Conservation (phyloP, 2,329 filamentous ascomycete species). For the Albifimbria verrucaria region DNA sequence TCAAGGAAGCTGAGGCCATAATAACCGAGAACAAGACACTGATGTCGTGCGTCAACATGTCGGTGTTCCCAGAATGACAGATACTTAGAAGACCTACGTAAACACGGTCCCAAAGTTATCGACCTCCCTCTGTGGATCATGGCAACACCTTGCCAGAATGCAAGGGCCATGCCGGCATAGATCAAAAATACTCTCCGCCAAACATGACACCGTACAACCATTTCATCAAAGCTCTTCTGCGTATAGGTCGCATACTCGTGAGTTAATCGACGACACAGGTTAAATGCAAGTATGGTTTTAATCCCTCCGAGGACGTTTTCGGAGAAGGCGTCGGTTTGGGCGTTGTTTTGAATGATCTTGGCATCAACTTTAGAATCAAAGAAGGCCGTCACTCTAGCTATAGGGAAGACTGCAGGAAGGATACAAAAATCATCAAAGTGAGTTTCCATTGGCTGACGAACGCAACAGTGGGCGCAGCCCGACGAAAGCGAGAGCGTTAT, state of each 20-base stretch:
- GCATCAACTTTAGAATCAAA: constrained; percentile 23
- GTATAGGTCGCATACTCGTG: constrained; percentile 28
- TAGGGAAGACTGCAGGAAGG: constrained; percentile 10
- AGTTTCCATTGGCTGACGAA: constrained; percentile 37
- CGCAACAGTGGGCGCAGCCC: constrained; percentile 32
- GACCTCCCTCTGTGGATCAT: constrained; percentile 32
- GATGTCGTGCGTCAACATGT: background rate
- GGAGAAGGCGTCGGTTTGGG: constrained; percentile 25
- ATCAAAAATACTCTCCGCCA: constrained; percentile 32
- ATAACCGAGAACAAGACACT: constrained; percentile 33
- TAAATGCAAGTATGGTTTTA: constrained; percentile 36
- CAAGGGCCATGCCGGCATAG: constrained; percentile 33
- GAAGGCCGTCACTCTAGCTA: constrained; percentile 18
- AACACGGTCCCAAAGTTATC: constrained; percentile 29
- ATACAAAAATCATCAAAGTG: constrained; percentile 29
- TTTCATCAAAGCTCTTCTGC: constrained; percentile 31
- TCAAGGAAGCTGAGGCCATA: constrained; percentile 29
- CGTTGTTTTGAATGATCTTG: constrained; percentile 26
- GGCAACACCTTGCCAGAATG: constrained; percentile 38
- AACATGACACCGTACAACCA: constrained; percentile 32
- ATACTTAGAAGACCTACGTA: constrained; percentile 19
- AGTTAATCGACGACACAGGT: constrained; percentile 28
- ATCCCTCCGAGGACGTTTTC: constrained; percentile 29
- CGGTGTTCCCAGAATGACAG: background rate
- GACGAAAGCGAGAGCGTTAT: too few relatives aligned